Evolutionary conservation across 495 filamentous ascomycete genomes (phyloP), one percentile per base, ranked within the genome.

Genomic region (Sphaerosporella brunnea): DNA sequence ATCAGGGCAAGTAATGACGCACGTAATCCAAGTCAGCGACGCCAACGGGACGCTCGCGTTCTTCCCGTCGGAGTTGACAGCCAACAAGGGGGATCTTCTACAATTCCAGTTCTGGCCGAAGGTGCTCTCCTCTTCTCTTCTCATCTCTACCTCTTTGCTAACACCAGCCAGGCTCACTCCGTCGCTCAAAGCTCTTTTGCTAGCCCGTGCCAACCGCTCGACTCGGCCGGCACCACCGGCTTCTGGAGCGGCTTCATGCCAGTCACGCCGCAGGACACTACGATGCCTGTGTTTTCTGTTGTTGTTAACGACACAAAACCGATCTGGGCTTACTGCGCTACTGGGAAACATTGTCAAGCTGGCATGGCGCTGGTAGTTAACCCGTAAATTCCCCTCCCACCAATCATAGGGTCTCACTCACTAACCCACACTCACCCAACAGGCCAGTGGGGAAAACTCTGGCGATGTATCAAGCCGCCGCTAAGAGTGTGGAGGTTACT

Each of bases 201-300:
- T 26, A 35, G 56, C 23, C 68, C 68, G 0, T 71, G 68, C 39
- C 63, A 74, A 54, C 50, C 60, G 9, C 23, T 61, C 15, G 47
- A 53, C 25, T 32, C 28, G 5, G 28, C 28, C 7, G 28, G 13
- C 28, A 32, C 28, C 28, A 32, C 28, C 13, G 75, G 75, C 47
- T 71, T 84, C 60, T 80, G 71, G 65, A 78, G 72, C 13, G 78
- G 79, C 30, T 78, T 75, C 63, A 68, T 75, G 63, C 64, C 71
- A n/a, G 68, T 71, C 8, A 59, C 65, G 13, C 55, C 48, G 11
- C 7, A 44, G 4, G 44, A 40, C 30, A 59, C 38, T 2, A 52
- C 23, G 1, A 59, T 59, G 39, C 58, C 56, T 0, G 53, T 64
- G 7, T 75, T 72, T 56, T 64, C 63, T 23, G 60, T 72, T 48